These are phyloP conservation scores for Apiospora sp. DNA, from an alignment of 2,329 filamentous ascomycete genomes.

Conservation along the genomic window DNA sequence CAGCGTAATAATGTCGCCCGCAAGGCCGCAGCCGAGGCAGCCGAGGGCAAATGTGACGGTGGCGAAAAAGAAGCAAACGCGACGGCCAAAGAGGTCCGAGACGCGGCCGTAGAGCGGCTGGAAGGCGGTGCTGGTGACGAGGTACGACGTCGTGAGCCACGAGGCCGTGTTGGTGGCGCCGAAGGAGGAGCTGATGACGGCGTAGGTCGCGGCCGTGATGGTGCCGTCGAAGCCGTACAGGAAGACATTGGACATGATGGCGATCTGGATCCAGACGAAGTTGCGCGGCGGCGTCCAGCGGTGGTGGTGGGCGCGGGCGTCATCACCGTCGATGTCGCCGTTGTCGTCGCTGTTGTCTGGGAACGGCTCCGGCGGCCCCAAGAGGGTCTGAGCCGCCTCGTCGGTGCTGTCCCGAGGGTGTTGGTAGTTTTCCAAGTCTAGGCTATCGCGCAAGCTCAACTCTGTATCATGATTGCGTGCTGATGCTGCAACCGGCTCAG, in stretches of 20 bases:
- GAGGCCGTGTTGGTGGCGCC: conserved; percentile 75
- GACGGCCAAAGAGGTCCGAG: conserved; percentile 62
- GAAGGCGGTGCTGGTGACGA: conserved; percentile 62
- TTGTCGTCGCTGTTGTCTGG: neutral
- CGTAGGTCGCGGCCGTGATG: conserved; percentile 76
- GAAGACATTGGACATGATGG: conserved; percentile 72
- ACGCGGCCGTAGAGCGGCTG: conserved; percentile 30
- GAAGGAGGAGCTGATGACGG: conserved; percentile 78
- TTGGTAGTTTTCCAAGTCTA: neutral
- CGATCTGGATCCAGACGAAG: conserved; percentile 66
- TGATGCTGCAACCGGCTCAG: neutral
- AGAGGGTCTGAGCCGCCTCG: neutral
- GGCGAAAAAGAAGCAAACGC: conserved; percentile 69
- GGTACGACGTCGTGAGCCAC: conserved; percentile 77
- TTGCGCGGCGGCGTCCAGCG: conserved; percentile 57
- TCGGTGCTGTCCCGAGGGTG: neutral
- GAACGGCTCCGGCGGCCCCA: neutral
- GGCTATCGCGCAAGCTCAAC: neutral
- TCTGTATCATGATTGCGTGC: neutral
- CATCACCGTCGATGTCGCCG: neutral
- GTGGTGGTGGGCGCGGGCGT: neutral
- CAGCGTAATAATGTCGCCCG: conserved; percentile 64
- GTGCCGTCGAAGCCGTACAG: conserved; percentile 75
- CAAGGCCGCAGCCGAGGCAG: conserved; percentile 70
- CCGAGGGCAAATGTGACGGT: conserved; percentile 68